phyloP scores from a whole-genome alignment of 495 filamentous ascomycete genomes.

The Geopyxis carbonaria region DNA sequence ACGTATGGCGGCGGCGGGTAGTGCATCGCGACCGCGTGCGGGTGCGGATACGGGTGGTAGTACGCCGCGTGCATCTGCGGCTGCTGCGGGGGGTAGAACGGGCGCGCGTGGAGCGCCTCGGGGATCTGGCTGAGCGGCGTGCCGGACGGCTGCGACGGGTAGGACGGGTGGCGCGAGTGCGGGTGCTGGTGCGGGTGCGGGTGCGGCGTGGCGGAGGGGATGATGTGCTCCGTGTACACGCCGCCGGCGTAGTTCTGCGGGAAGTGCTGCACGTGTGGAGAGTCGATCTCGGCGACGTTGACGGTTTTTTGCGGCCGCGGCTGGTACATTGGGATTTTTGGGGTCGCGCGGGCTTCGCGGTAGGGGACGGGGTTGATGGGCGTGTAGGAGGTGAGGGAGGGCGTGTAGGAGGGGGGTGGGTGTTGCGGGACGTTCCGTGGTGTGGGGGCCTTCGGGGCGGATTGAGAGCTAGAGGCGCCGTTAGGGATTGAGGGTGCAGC shows the following conservation, averaged over 20 bases:
- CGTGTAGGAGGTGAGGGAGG: too few species aligned
- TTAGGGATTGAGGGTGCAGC: constrained; percentile 42
- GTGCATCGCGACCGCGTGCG: constrained; percentile 13
- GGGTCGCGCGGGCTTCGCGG: constrained; percentile 56
- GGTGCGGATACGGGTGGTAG: constrained; percentile 42
- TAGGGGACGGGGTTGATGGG: constrained; percentile 32
- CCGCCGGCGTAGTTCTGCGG: constrained; percentile 28
- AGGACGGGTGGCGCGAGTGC: constrained; percentile 48
- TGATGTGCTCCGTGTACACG: constrained; percentile 22
- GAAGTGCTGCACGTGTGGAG: constrained; percentile 51
- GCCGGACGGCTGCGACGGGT: constrained; percentile 58
- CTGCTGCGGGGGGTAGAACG: constrained; percentile 53
- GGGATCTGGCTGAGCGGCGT: constrained; percentile 90
- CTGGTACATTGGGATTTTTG: constrained; percentile 76
- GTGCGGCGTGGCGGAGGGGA: constrained; percentile 34
- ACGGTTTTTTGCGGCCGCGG: constrained; percentile 88
- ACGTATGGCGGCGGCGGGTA: constrained; percentile 30
- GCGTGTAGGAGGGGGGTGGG: constrained; percentile 21
- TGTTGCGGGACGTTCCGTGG: constrained; percentile 23
- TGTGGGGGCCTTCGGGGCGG: constrained; percentile 43
- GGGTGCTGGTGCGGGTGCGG: constrained; percentile 82
- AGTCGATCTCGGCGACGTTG: constrained; percentile 87
- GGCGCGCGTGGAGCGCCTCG: constrained; percentile 79
- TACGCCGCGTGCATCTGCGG: constrained; percentile 43
- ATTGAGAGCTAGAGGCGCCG: constrained; percentile 29